Conservation (phyloP, 2,329 filamentous ascomycete genomes). For the Escovopsis weberi region DNA sequence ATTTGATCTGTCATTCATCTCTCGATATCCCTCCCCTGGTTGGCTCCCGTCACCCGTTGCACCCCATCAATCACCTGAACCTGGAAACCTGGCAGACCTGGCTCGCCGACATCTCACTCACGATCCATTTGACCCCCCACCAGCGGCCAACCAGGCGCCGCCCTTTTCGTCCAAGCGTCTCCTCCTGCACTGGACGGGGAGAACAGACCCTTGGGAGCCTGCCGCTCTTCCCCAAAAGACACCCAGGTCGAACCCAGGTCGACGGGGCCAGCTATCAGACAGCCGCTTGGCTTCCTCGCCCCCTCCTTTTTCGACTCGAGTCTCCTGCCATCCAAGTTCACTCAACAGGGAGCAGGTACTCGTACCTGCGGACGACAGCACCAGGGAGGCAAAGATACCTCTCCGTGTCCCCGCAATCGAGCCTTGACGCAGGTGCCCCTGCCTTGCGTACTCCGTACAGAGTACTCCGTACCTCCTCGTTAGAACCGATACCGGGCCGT, state of each 20-base stretch:
- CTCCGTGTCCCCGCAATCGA: too few species aligned
- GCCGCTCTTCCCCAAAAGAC: conserved; percentile 1
- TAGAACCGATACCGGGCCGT: too few species aligned
- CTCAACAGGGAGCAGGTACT: too few species aligned
- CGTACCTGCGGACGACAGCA: too few species aligned
- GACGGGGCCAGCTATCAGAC: background rate
- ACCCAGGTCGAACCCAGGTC: background rate
- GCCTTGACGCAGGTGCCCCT: too few species aligned
- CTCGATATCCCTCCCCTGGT: background rate
- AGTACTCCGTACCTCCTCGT: too few species aligned
- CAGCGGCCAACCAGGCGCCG: background rate
- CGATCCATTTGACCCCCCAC: background rate
- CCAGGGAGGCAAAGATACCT: too few species aligned
- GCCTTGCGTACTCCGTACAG: too few species aligned
- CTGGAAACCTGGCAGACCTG: background rate
- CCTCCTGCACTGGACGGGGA: background rate
- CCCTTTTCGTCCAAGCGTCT: background rate
- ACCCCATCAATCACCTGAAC: background rate
- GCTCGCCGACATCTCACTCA: background rate
- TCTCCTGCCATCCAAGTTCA: too few species aligned
- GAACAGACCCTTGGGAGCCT: background rate
- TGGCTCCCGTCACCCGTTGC: background rate
- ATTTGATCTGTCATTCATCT: background rate
- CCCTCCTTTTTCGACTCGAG: background rate
- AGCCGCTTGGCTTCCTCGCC: background rate